phyloP scores from a whole-genome alignment of 768 basidiomycete genomes.

The Lactarius akahatsu region DNA sequence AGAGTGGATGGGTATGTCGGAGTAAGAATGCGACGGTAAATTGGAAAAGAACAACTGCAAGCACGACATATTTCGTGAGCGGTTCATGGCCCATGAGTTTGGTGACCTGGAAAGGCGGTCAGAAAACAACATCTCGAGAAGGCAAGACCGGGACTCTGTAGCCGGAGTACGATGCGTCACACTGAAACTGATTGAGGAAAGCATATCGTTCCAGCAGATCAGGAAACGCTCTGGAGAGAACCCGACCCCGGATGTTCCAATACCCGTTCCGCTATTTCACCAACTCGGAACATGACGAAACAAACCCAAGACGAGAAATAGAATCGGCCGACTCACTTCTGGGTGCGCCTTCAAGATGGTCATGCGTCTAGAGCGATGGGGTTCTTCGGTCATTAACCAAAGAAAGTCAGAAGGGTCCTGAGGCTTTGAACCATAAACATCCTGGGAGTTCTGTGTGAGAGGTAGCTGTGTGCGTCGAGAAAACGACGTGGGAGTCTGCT shows the following conservation, averaged over 20 bases:
- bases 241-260: not conserved
- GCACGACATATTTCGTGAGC: constrained; percentile 87
- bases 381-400: constrained; percentile 98
- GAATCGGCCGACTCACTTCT: constrained; percentile 51
- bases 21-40: constrained; percentile 61
- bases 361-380: constrained; percentile 83
- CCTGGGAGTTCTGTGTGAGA: constrained; percentile 45
- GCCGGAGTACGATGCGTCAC: not conserved
- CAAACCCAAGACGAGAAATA: not conserved
- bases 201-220: not conserved
- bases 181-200: not conserved
- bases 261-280: not conserved
- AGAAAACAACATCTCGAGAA: constrained; percentile 6
- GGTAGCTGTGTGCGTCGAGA: constrained; percentile 52
- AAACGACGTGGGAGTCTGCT: constrained; percentile 39
- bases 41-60: constrained; percentile 78
- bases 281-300: not conserved
- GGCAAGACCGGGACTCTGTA: not conserved
- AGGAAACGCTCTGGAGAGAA: not conserved
- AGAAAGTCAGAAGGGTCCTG: constrained; percentile 85
- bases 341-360: constrained; percentile 95
- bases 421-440: constrained; percentile 50
- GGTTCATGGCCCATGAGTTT: constrained; percentile 97
- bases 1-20: constrained; percentile 66
- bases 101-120: constrained; percentile 58